Evolutionary conservation across 2,329 filamentous ascomycete species (phyloP), one percentile per base, ranked within the genome.

Genomic region (Beauveria scarabaeidicola): DNA sequence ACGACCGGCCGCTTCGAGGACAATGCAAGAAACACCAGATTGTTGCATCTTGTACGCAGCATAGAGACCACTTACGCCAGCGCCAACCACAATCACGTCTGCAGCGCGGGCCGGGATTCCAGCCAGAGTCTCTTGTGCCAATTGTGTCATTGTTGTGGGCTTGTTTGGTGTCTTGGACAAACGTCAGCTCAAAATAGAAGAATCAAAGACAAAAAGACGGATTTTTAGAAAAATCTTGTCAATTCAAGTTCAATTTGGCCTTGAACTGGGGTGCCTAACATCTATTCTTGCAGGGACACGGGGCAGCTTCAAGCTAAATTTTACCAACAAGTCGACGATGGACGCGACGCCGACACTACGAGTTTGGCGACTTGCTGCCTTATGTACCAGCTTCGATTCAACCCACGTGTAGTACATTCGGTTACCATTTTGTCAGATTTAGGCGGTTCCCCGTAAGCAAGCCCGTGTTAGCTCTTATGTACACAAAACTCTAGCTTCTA

Each of bases 71-170:
- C 65, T 64, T 46, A 67, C 62, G 40, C 66, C 61, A 38, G 61
- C 67, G 17, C 67, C 67, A 32, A 69, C 63, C 46, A 69, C 61
- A 25, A 68, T 63, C 32, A 69, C 66, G 47, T 67, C 60, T 27
- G 65, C 64, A 5, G 63, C 66, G 40, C 44, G 50, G 32, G 54
- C 23, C 25, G 50, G 41, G n/a, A 15, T 32, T 17, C 15, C 21
- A 11, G 29, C 11, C 15, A 13, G 36, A 11, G 21, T 21, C 1
- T 48, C 29, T 52, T 51, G 41, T n/a, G 27, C 25, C 29, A 40
- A 29, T 47, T 27, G 47, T 19, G 47, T 38, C 56, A 58, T 58
- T n/a, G 40, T 43, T 46, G n/a, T 19, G 13, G 11, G 5, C 17
- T n/a, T n/a, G 5, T 19, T 36, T 8, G 19, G 6, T 44, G 38